phyloP scores from a whole-genome alignment of 495 filamentous ascomycete genomes.

The Podospora pseudoanserina region DNA sequence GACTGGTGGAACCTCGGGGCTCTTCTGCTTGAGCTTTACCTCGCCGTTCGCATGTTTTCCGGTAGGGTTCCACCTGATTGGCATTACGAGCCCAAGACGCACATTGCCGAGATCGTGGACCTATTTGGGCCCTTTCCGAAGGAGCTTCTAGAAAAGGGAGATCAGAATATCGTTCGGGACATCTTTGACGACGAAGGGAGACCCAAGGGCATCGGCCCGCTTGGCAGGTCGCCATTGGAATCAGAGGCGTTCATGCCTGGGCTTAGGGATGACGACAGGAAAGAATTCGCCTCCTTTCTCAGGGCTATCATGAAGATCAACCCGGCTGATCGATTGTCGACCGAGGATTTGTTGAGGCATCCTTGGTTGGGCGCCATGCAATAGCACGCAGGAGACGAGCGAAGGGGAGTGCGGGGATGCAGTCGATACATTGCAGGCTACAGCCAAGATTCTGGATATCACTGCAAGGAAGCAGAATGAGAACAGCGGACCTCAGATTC shows the following conservation, averaged over 20 bases:
- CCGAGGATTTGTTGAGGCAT: background rate
- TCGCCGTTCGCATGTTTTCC: conserved; percentile 1
- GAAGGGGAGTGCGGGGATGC: too few relatives aligned
- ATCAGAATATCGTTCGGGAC: background rate
- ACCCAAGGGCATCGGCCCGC: background rate
- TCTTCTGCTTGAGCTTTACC: conserved; percentile 23
- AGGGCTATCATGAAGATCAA: background rate
- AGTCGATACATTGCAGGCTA: too few relatives aligned
- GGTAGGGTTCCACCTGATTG: background rate
- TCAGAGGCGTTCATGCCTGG: background rate
- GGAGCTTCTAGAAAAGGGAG: background rate
- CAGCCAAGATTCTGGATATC: too few relatives aligned
- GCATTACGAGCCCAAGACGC: background rate
- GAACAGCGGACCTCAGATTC: too few relatives aligned
- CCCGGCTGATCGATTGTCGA: background rate
- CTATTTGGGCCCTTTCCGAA: background rate
- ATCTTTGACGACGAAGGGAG: background rate
- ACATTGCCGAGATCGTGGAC: background rate
- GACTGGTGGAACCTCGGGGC: conserved; percentile 33
- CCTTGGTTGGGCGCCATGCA: background rate
- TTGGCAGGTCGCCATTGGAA: background rate
- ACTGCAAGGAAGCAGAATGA: too few relatives aligned
- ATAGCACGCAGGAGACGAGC: too few relatives aligned
- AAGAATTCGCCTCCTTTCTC: background rate
- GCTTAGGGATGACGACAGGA: background rate